Evolutionary conservation across 208 protist genomes (phyloP).

Genomic region (Eutreptiella sp.): DNA sequence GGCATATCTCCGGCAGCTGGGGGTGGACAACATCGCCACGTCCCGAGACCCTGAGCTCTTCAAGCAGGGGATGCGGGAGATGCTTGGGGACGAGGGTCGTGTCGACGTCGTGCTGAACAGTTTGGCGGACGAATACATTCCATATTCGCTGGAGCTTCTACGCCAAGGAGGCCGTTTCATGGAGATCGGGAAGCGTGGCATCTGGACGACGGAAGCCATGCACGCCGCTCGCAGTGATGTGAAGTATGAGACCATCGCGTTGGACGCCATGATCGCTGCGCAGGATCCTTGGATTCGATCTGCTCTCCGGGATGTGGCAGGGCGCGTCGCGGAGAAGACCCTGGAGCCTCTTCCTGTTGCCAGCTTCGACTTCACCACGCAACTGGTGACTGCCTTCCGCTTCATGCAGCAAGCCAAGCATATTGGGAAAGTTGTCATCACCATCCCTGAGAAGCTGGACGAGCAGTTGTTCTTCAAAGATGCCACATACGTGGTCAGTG

Average conservation of each 20-base stretch:
- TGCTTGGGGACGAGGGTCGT: constrained; percentile 29
- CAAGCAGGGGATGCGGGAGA: constrained; percentile 30
- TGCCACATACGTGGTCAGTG: no score
- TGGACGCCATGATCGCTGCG: no score
- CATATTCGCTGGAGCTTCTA: constrained; percentile 29
- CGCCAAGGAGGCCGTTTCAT: constrained; percentile 40
- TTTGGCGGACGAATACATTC: constrained; percentile 40
- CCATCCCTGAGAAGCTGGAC: no score
- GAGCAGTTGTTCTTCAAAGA: no score
- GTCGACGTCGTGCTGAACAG: constrained; percentile 55
- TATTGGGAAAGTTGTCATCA: constrained; percentile 14
- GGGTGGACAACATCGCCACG: constrained; percentile 9
- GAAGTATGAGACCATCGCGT: no score
- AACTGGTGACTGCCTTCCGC: background rate
- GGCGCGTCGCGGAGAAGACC: no score
- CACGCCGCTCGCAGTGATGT: constrained; percentile 31
- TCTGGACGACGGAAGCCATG: constrained; percentile 58
- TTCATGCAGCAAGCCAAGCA: background rate
- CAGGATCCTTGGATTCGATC: no score
- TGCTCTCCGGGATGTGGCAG: no score
- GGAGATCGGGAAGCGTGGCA: no score
- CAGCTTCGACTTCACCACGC: no score
- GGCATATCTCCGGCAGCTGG: constrained; percentile 21
- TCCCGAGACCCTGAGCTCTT: constrained; percentile 32
- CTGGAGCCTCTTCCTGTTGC: no score